A percentile compares a stretch with the other conserved stretches of the same genome.
phyloP scores from a whole-genome alignment of 495 filamentous ascomycete species.

The Daldinia vernicosa region DNA sequence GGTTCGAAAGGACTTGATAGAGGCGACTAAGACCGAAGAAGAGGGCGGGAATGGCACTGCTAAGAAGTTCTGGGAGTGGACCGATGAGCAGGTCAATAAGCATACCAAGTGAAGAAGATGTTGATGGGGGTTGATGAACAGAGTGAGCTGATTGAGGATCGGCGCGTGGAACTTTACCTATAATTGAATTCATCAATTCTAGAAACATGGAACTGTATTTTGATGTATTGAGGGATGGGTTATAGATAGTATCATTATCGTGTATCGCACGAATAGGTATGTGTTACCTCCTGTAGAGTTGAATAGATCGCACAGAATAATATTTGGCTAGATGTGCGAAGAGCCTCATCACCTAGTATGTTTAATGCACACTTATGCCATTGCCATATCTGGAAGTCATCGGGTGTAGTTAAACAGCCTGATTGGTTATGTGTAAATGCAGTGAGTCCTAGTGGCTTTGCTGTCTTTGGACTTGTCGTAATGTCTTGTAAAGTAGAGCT shows the following conservation, averaged over 20 bases:
- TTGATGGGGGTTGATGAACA: neutral
- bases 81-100: conserved; percentile 49
- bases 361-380: neutral
- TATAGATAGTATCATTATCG: no score
- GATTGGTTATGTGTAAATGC: neutral
- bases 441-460: neutral
- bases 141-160: neutral
- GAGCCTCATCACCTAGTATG: neutral
- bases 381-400: neutral
- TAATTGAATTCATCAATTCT: no score
- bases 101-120: neutral
- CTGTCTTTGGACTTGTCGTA: no score
- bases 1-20: conserved; percentile 46
- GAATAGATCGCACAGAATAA: no score
- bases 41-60: conserved; percentile 50
- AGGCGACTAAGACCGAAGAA: conserved; percentile 35
- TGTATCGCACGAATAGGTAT: no score
- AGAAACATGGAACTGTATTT: no score
- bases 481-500: no score
- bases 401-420: neutral
- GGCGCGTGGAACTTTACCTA: no score
- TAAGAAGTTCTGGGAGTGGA: conserved; percentile 54
- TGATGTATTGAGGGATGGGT: no score
- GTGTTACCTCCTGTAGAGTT: no score
- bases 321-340: neutral